Conservation (phyloP, 768 basidiomycete genomes). For the Phylloporus sp. region DNA sequence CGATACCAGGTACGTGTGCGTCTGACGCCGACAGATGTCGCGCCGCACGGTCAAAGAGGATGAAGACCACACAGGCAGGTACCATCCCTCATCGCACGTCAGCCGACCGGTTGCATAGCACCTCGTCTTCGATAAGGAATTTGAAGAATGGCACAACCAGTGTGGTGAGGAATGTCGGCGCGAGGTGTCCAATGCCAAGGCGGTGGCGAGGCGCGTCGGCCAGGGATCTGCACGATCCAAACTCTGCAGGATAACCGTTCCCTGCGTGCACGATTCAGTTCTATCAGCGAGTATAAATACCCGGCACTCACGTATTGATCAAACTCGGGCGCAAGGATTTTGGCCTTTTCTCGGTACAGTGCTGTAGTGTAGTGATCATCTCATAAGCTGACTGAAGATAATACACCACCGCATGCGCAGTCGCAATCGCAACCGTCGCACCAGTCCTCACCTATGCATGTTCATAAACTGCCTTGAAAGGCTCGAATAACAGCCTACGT, state of each 20-base stretch:
- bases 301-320: conserved; percentile 78
- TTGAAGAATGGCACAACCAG: conserved; percentile 71
- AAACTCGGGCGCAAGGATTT: conserved; percentile 84
- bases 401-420: conserved; percentile 66
- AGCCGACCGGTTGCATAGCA: conserved; percentile 78
- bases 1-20: conserved; percentile 71
- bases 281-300: background rate
- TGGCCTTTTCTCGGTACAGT: conserved; percentile 87
- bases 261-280: conserved; percentile 41
- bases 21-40: conserved; percentile 80
- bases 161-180: conserved; percentile 57
- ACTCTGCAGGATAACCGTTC: conserved; percentile 89
- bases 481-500: background rate
- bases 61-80: conserved; percentile 84
- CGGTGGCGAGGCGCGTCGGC: conserved; percentile 74
- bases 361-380: conserved; percentile 55
- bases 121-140: conserved; percentile 83
- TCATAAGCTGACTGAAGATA: conserved; percentile 55
- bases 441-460: conserved; percentile 77
- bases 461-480: conserved; percentile 63
- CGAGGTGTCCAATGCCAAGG: conserved; percentile 57
- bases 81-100: conserved; percentile 88
- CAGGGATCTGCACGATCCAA: conserved; percentile 89
- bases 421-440: conserved; percentile 68
- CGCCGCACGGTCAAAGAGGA: conserved; percentile 90